Evolutionary conservation across 2,329 filamentous ascomycete species (phyloP).

Genomic region (Nemania sp.): DNA sequence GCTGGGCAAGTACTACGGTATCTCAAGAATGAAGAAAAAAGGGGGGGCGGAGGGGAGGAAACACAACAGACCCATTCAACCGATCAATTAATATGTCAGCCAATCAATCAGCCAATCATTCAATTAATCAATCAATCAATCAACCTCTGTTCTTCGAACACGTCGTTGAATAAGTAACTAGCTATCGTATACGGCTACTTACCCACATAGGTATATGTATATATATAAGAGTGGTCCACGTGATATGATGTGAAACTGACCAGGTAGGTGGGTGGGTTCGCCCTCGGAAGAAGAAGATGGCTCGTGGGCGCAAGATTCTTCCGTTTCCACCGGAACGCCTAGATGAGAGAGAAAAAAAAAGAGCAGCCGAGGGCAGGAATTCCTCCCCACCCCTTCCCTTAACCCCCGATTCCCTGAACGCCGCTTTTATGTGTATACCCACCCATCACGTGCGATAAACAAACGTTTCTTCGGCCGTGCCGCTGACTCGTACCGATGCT

Average conservation of each 20-base stretch:
- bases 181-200: constrained; percentile 31
- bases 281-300: constrained; percentile 23
- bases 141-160: not conserved
- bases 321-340: constrained; percentile 33
- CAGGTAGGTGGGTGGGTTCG: constrained; percentile 26
- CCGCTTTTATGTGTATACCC: constrained; percentile 53
- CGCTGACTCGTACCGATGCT: constrained; percentile 27
- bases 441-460: constrained; percentile 38
- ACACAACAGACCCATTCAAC: too few relatives aligned
- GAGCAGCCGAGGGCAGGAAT: constrained; percentile 35
- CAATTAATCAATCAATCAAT: not conserved
- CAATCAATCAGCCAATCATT: too few relatives aligned
- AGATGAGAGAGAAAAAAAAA: constrained; percentile 28
- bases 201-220: too few relatives aligned
- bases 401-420: constrained; percentile 46
- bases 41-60: too few relatives aligned
- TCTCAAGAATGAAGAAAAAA: too few relatives aligned
- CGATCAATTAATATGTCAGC: too few relatives aligned
- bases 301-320: constrained; percentile 23
- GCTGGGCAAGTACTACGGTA: too few relatives aligned
- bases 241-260: too few relatives aligned
- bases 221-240: constrained; percentile 32
- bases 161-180: not conserved
- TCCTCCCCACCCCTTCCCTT: not conserved
- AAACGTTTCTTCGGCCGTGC: constrained; percentile 24